Evolutionary conservation across 257 asterid species (phyloP), one percentile per base, ranked within the genome.

Genomic region (Capsicum rhomboideum): DNA sequence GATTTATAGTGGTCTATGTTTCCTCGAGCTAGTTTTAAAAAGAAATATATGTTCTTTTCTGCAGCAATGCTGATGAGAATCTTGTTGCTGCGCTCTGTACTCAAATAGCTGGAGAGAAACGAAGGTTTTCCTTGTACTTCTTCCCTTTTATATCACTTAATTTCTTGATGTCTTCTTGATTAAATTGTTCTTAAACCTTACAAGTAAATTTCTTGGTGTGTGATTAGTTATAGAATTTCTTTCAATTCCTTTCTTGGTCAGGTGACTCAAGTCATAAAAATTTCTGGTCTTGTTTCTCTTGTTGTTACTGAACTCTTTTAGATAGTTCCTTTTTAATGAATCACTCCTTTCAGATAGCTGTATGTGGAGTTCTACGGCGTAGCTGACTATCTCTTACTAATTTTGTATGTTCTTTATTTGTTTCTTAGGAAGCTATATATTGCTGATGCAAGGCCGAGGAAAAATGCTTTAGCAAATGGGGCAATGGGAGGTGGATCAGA

Each of bases 401-500:
- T 77, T 50, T 46, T 23, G 23, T 50, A 50, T 77, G 82, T 18
- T 77, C 82, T 77, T 34, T 67, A 50, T 82, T 50, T 75, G 80
- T 89, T 56, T 37, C 77, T 58, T 88, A 97, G 99, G 97, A 97
- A 97, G 90, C 92, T 97, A 81, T 97, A 95, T 85, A 97, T 97
- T 59, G 97, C 97, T 88, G 99, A 97, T 90, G 99, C 99, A 88
- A 93, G 99, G 90, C 98, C 99, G n/a, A 90, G 98, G 86, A 97
- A 93, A 89, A 97, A 97, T 87, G 99, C 99, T 89, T 84, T 97
- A 85, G 99, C 99, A 82, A 97, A 97, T 93, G 99, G 99, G 85
- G 99, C 99, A 79, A 94, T 97, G 99, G 99, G 99, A 77, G 99
- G 99, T 85, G 99, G 99, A 89, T 97, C 99, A 4, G 99, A 97